Percentiles rank a stretch among this genome's conserved stretches.
Conservation (phyloP, 192 early-diverging fungal genomes). For the Umbelopsis ramanniana region DNA sequence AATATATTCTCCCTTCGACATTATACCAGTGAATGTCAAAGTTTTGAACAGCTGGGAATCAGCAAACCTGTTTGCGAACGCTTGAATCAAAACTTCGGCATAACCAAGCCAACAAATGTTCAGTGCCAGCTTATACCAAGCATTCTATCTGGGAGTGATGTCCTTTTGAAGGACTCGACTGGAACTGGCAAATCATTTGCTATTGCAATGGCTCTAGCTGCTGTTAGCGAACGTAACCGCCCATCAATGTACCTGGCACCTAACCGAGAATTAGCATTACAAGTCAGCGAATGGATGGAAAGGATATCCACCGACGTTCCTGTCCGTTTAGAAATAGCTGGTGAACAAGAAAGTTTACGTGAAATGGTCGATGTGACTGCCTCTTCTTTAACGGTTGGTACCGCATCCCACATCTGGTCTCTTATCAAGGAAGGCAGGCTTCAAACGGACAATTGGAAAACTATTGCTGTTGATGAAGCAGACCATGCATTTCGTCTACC, state of each 20-base stretch:
- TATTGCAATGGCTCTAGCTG: slow-evolving; percentile 46
- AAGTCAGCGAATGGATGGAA: slow-evolving; percentile 50
- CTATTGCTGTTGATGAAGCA: slow-evolving; percentile 55
- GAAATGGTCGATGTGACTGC: slow-evolving; percentile 51
- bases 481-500: slow-evolving; percentile 59
- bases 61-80: slow-evolving; percentile 21
- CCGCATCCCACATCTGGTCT: slow-evolving; percentile 10
- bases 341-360: slow-evolving; percentile 22
- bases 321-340: background rate
- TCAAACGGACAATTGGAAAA: slow-evolving; percentile 39
- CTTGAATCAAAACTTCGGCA: slow-evolving; percentile 31
- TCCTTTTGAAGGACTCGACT: slow-evolving; percentile 54
- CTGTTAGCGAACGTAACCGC: slow-evolving; percentile 34
- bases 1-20: background rate
- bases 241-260: slow-evolving; percentile 49
- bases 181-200: slow-evolving; percentile 66
- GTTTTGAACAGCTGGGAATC: slow-evolving; percentile 25
- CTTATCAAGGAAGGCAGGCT: slow-evolving; percentile 37
- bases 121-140: slow-evolving; percentile 50
- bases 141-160: slow-evolving; percentile 46
- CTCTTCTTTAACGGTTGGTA: slow-evolving; percentile 30
- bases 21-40: background rate
- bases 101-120: slow-evolving; percentile 45
- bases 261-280: slow-evolving; percentile 57
- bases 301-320: slow-evolving; percentile 30